Conservation (phyloP, 257 asterid genomes). For the Lavandula angustifolia region DNA sequence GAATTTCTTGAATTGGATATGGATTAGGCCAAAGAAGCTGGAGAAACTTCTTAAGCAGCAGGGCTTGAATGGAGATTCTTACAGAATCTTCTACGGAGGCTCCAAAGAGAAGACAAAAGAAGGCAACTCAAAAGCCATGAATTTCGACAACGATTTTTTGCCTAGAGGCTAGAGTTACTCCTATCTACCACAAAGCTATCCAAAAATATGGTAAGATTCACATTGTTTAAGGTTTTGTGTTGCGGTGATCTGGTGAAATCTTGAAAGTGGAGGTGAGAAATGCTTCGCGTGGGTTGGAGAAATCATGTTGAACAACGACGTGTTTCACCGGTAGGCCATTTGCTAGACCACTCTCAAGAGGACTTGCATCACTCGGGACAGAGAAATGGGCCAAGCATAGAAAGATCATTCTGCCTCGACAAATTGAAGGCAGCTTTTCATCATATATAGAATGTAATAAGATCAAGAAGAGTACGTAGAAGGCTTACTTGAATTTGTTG, state of each 20-base stretch:
- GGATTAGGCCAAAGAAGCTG: conserved; percentile 44
- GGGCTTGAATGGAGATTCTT: conserved; percentile 45
- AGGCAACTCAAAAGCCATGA: conserved; percentile 45
- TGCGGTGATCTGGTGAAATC: too few relatives aligned
- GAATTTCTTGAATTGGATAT: conserved; percentile 38
- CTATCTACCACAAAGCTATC: conserved; percentile 27
- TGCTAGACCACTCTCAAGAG: conserved; percentile 34
- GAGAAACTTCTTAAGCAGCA: conserved; percentile 43
- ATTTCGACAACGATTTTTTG: conserved; percentile 37
- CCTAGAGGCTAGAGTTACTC: conserved; percentile 37
- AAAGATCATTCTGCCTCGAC: conserved; percentile 44
- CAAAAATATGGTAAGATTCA: conserved; percentile 29
- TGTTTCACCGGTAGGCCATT: conserved; percentile 40
- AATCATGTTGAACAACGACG: conserved; percentile 38
- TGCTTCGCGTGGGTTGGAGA: conserved; percentile 54
- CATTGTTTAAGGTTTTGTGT: too few relatives aligned
- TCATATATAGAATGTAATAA: too few relatives aligned
- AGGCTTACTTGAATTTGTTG: too few relatives aligned
- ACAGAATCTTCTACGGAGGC: conserved; percentile 42
- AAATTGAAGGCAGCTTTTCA: conserved; percentile 43
- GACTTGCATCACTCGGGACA: conserved; percentile 36
- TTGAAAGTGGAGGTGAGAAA: conserved; percentile 39
- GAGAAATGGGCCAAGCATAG: conserved; percentile 69
- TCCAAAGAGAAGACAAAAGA: conserved; percentile 37
- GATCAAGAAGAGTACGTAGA: too few relatives aligned